Evolutionary conservation across 345 rosid genomes (phyloP), one percentile per base, ranked within the genome.

Genomic region (Punica granatum): DNA sequence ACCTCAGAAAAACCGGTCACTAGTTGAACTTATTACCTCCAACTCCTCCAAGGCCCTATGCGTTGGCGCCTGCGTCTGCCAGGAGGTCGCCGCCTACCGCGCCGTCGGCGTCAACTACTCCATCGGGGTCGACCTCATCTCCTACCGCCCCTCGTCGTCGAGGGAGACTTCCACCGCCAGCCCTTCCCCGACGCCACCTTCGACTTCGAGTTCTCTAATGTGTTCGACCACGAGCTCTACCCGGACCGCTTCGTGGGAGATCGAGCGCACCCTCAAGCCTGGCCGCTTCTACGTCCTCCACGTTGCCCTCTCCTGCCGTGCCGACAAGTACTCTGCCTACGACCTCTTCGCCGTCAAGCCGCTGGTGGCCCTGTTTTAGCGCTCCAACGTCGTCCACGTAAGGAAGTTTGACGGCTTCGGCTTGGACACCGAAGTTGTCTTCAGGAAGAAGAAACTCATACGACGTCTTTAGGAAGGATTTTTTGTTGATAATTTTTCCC

Each of bases 321-420:
- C 88, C 6, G 97, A 93, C 69, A 90, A 88, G 75, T 93, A 90
- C 75, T 93, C 98, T 68, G 96, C 96, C 0, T 90, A 93, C 36
- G 97, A 93, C 76, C 64, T 93, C 69, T 78, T 60, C n/a, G 86
- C 88, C 68, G 77, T 83, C 46, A 64, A 76, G 15, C 84, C 90
- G 63, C 75, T 90, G 78, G 73, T 85, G 64, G 69, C 66, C 58
- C 23, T 92, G 75, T 88, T 92, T 16, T 74, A 53, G 68, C 59
- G 69, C 48, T 93, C 95, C 6, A 76, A 90, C 69, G 36, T 93
- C 59, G 84, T 93, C 7, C 78, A 77, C 49, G 71, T 81, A 35
- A 77, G 94, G 78, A 84, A 75, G 72, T 83, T 93, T 64, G 98
- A 93, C 70, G 97, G 97, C 25, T 90, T 93, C 68, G 98, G 98